These are phyloP conservation scores for Hordeum marinum DNA, from an alignment of 176 grass and related monocot genomes.

Conservation along the genomic window DNA sequence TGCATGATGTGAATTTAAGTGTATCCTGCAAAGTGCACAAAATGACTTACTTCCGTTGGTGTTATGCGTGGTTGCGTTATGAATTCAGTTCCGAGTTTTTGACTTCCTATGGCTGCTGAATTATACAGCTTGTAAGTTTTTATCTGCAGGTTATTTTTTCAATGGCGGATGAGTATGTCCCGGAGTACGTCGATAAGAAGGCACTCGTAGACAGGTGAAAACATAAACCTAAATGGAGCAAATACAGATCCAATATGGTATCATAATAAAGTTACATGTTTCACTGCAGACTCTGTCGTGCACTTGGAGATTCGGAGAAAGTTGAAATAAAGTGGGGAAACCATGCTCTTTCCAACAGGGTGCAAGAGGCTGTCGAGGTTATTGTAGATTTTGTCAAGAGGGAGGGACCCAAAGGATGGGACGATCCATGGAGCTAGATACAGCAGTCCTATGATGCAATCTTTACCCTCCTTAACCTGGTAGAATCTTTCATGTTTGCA, in stretches of 20 bases:
- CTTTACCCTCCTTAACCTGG: not conserved
- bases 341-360: constrained; percentile 85
- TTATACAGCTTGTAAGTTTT: constrained; percentile 16
- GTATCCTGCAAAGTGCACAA: not conserved
- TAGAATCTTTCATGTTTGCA: constrained; percentile 20
- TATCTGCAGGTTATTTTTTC: constrained; percentile 87
- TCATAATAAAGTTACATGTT: constrained; percentile 21
- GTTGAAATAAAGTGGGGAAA: constrained; percentile 91
- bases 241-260: constrained; percentile 4
- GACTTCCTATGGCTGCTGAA: not conserved
- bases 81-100: not conserved
- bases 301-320: constrained; percentile 87
- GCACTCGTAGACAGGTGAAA: constrained; percentile 77
- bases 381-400: constrained; percentile 97
- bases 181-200: constrained; percentile 91
- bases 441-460: constrained; percentile 28
- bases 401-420: constrained; percentile 97
- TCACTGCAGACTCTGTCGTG: constrained; percentile 57
- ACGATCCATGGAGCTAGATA: constrained; percentile 93
- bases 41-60: not conserved
- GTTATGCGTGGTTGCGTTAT: not conserved
- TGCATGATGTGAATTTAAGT: not conserved
- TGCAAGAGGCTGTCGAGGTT: constrained; percentile 85
- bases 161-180: constrained; percentile 91
- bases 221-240: not conserved